These are phyloP conservation scores for Phialocephala sp. DNA, from an alignment of 2,329 filamentous ascomycete genomes.

Conservation along the genomic window DNA sequence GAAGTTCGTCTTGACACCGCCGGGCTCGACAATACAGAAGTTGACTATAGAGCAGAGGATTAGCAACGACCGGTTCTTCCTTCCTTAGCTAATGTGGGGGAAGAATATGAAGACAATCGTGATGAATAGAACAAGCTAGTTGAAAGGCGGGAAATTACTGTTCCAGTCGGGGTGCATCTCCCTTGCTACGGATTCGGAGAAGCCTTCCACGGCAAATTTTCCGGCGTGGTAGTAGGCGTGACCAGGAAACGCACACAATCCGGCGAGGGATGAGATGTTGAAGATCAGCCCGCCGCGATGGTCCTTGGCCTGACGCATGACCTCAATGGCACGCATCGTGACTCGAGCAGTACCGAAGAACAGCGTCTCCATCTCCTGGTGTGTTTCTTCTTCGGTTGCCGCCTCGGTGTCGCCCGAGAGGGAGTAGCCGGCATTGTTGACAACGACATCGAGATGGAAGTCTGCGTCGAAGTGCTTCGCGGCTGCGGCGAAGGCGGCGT, in stretches of 20 bases:
- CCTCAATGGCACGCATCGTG: constrained; percentile 45
- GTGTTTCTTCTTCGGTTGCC: constrained; percentile 44
- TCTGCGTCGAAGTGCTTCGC: constrained; percentile 48
- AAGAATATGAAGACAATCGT: constrained; percentile 12
- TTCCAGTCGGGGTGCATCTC: constrained; percentile 48
- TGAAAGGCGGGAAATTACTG: constrained; percentile 36
- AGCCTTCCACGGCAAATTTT: constrained; percentile 50
- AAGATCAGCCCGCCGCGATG: constrained; percentile 46
- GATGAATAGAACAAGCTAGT: constrained; percentile 33
- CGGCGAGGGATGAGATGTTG: constrained; percentile 49
- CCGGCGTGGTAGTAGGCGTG: constrained; percentile 48
- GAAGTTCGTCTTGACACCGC: constrained; percentile 49
- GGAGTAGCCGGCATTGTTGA: constrained; percentile 67
- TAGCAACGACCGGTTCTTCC: neutral
- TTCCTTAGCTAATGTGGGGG: too few species aligned
- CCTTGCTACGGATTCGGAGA: constrained; percentile 44
- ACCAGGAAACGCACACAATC: constrained; percentile 46
- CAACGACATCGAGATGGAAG: constrained; percentile 61
- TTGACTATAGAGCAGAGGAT: constrained; percentile 41
- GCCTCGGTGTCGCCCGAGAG: constrained; percentile 58
- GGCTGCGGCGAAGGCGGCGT: constrained; percentile 46
- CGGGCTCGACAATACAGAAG: constrained; percentile 48
- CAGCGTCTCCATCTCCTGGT: constrained; percentile 49
- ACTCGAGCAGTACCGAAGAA: constrained; percentile 51
- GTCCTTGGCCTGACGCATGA: constrained; percentile 44